Evolutionary conservation across 208 protist species (phyloP), one percentile per base, ranked within the genome.

Genomic region (Leishmania arabica): DNA sequence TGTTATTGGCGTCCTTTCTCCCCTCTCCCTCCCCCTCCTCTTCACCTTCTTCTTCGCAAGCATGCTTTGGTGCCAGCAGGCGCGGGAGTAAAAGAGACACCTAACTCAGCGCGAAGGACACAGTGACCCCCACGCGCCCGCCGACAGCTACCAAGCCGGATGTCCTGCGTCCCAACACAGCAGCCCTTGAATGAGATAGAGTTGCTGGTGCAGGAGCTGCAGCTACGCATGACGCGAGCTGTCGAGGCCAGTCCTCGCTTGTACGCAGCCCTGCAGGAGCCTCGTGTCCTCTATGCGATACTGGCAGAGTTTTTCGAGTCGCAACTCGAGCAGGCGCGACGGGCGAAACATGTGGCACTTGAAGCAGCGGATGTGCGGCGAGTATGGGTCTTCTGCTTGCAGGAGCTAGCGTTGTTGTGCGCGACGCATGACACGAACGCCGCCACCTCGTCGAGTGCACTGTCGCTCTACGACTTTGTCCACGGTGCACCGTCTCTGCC

Each of bases 161-260:
- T 77, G 40, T 70, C 79, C 17, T 84, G 82, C 62, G 27, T 77
- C 2, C 78, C 82, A 1, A 56, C 54, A 1, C 65, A 65, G 40
- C 72, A 78, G 66, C 70, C 53, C 54, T n/a, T 79, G 1, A 42
- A 82, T 56, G 82, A 86, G 49, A 31, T 56, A n/a, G 78, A 86
- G 9, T 71, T 86, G 40, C 78, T 86, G 2, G 54, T 90, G 3
- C 31, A 37, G 11, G 88, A 88, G 49, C 58, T 93, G n/a, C 71
- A 92, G 3, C 76, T 90, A n/a, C 89, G 91, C 69, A 89, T 95
- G 83, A 91, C 80, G n/a, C 85, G 86, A 11, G 86, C 88, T 1
- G 79, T 93, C 31, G 66, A 93, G 49, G 81, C 86, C 3, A 90
- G 92, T 78, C 83, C 87, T 17, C 73, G 82, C 2, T 65, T 83